Evolutionary conservation across 2,329 filamentous ascomycete genomes (phyloP).

Genomic region (Monilinia fructicola): DNA sequence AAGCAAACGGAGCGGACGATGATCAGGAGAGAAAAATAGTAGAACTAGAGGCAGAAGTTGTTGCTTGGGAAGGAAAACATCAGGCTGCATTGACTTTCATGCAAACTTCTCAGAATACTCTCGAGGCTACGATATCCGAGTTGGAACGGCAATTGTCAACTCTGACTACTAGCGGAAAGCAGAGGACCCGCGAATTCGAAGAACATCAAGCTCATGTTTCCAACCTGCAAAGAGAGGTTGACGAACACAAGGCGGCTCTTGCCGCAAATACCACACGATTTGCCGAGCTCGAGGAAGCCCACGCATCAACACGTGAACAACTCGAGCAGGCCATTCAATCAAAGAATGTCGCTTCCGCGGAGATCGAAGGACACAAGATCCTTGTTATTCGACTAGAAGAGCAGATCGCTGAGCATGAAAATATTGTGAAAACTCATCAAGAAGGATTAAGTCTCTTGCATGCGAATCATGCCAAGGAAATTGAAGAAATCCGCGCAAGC

Average conservation of each 20-base stretch:
- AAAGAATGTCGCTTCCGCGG: constrained; percentile 49
- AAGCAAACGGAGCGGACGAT: constrained; percentile 30
- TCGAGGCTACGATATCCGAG: constrained; percentile 69
- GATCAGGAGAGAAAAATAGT: constrained; percentile 47
- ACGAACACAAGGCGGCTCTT: constrained; percentile 76
- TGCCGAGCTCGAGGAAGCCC: constrained; percentile 70
- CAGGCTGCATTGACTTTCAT: constrained; percentile 67
- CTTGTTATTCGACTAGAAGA: constrained; percentile 55
- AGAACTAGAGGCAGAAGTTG: constrained; percentile 69
- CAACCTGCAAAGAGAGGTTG: constrained; percentile 70
- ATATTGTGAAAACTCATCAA: constrained; percentile 55
- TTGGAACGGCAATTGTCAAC: constrained; percentile 60
- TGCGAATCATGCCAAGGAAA: constrained; percentile 51
- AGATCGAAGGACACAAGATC: constrained; percentile 45
- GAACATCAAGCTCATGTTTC: constrained; percentile 50
- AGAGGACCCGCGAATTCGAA: constrained; percentile 56
- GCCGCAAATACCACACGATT: constrained; percentile 67
- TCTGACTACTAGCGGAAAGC: constrained; percentile 40
- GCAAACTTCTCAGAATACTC: constrained; percentile 68
- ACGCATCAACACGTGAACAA: constrained; percentile 64
- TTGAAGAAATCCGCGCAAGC: constrained; percentile 49
- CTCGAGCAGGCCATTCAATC: constrained; percentile 65
- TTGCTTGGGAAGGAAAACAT: constrained; percentile 75
- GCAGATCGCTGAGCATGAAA: constrained; percentile 60
- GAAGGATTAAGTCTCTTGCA: constrained; percentile 52